Evolutionary conservation across 148 eudicot genomes (phyloP), one percentile per base, ranked within the genome.

Genomic region (Amaranthus palmeri): DNA sequence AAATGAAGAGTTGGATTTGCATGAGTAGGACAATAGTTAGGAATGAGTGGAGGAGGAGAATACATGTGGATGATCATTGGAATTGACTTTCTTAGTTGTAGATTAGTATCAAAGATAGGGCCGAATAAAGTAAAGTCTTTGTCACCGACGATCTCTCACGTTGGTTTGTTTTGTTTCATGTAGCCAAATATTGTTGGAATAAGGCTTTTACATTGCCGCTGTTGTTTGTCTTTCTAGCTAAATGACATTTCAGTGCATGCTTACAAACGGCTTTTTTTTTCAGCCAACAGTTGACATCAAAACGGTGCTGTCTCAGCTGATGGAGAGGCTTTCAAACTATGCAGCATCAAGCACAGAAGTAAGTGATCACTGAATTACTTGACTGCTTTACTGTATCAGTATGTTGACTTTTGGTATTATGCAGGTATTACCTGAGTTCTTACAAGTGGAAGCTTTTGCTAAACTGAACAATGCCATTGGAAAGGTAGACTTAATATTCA

Each of bases 371-470:
- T 65, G 52, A 50, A 51, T 76, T 42, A 49, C 74, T 62, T 65
- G 15, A 7, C 52, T 12, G 45, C 65, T 65, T 15, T 54, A 44
- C 57, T 41, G 44, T 65, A 60, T 36, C 7, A 42, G 65, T 44
- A 76, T 43, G 13, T 68, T 77, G 65, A 78, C 57, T 15, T 63
- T 78, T 25, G 74, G 50, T 64, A 55, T 7, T 73, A 48, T 84
- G 81, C 83, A 95, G 99, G 88, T 91, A 61, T 85, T 95, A 65
- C 96, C 99, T 15, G 99, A 95, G 70, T 89, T 95, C 69, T 82
- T 95, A 72, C 97, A 89, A 88, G 99, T 91, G 74, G 99, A 95
- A 82, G 99, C 99, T 79, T 95, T 95, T 88, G 74, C 90, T 59
- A 95, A 89, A 84, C 79, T 95, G 70, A 95, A 90, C 83, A 88